Evolutionary conservation across 2,329 filamentous ascomycete genomes (phyloP).

Genomic region (Fusarium virguliforme): DNA sequence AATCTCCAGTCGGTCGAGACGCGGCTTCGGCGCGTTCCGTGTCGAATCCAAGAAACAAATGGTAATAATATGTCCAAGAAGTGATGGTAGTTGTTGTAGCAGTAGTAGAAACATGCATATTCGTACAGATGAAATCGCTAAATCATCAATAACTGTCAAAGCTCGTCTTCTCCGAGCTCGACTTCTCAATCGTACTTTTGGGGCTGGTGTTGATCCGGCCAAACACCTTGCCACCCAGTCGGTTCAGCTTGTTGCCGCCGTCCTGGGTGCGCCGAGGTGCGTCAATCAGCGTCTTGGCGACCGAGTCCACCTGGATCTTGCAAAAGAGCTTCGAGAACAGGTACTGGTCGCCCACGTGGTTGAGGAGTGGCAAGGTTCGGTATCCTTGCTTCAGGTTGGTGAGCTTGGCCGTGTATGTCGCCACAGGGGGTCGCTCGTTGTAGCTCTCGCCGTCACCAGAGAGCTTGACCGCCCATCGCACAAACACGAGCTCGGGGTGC

Average conservation of each 20-base stretch:
- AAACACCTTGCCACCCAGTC: constrained; percentile 72
- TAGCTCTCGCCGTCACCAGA: constrained; percentile 82
- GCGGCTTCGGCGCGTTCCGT: constrained; percentile 33
- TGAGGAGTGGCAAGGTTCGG: constrained; percentile 90
- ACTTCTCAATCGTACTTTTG: constrained; percentile 68
- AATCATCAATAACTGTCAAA: constrained; percentile 59
- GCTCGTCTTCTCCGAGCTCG: constrained; percentile 66
- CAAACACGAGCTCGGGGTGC: constrained; percentile 92
- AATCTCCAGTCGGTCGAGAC: constrained; percentile 22
- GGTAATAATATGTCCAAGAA: constrained; percentile 49
- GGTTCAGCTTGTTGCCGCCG: constrained; percentile 69
- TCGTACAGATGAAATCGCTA: constrained; percentile 43
- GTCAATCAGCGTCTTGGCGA: constrained; percentile 72
- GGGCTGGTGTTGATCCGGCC: constrained; percentile 69
- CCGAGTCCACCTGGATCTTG: constrained; percentile 79
- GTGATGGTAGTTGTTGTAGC: constrained; percentile 5
- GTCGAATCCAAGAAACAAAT: constrained; percentile 43
- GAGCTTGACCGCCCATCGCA: constrained; percentile 93
- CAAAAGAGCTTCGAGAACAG: constrained; percentile 96
- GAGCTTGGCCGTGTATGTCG: constrained; percentile 94
- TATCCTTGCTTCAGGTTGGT: constrained; percentile 92
- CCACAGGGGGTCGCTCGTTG: constrained; percentile 76
- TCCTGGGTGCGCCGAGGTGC: constrained; percentile 59
- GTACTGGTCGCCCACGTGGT: constrained; percentile 91
- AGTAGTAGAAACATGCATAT: constrained; percentile 27